These are phyloP conservation scores for Colletotrichum brevisporum DNA, from an alignment of 2,329 filamentous ascomycete genomes.

Conservation along the genomic window DNA sequence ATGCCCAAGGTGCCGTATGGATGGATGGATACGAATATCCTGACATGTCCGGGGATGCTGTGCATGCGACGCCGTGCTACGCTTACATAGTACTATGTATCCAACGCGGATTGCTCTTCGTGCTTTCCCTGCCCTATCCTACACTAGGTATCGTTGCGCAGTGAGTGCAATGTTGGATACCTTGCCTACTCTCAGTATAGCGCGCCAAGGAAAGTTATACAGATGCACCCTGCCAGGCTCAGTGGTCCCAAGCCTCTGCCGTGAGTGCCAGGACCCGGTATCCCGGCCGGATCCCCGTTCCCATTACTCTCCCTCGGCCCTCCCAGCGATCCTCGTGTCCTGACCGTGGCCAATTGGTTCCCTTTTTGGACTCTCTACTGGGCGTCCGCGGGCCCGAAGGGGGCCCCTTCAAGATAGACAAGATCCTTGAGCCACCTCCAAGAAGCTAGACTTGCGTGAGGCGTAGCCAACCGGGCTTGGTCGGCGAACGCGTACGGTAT, in stretches of 20 bases:
- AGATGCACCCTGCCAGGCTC: slow-evolving; percentile 10
- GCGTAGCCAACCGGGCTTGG: slow-evolving; percentile 10
- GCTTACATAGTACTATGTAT: too few species aligned
- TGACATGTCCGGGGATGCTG: background rate
- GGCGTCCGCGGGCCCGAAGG: slow-evolving; percentile 19
- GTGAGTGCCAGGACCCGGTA: slow-evolving; percentile 22
- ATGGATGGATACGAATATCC: background rate
- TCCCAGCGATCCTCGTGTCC: slow-evolving; percentile 18
- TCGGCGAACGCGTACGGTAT: background rate
- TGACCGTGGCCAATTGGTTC: slow-evolving; percentile 11
- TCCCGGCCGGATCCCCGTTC: slow-evolving; percentile 25
- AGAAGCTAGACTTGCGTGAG: slow-evolving; percentile 16
- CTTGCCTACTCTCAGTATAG: background rate
- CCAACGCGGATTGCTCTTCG: background rate
- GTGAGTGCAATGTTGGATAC: background rate
- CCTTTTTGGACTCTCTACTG: slow-evolving; percentile 10
- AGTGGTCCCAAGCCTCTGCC: slow-evolving; percentile 18
- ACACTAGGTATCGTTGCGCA: slow-evolving; percentile 5
- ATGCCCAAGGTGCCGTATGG: too few species aligned
- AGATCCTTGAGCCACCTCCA: slow-evolving; percentile 22
- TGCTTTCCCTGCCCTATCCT: background rate
- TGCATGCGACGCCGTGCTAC: background rate
- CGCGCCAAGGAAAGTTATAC: slow-evolving; percentile 20
- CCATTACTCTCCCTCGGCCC: background rate
- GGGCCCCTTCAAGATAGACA: slow-evolving; percentile 3